phyloP scores from a whole-genome alignment of 257 asterid genomes.

The Solanum virginianum region DNA sequence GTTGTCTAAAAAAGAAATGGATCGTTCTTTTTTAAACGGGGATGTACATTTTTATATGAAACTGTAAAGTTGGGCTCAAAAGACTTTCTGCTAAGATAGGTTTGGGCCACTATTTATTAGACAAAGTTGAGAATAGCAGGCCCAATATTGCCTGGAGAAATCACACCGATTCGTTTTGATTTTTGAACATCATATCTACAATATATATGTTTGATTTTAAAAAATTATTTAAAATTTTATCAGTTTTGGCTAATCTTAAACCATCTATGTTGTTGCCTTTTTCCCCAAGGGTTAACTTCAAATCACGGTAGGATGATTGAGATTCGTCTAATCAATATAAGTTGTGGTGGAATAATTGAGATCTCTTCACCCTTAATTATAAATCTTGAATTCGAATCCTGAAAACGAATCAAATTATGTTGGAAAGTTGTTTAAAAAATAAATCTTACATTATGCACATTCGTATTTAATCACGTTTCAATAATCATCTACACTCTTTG shows the following conservation, averaged over 20 bases:
- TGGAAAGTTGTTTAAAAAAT: fast-evolving
- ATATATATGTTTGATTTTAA: too few species aligned
- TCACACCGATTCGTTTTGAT: neutral
- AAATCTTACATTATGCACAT: fast-evolving
- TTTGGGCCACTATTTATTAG: neutral
- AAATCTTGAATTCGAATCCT: fast-evolving
- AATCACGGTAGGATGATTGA: neutral
- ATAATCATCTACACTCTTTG: neutral
- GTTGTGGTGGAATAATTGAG: neutral
- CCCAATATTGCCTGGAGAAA: neutral
- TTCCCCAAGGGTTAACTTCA: neutral
- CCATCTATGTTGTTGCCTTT: neutral
- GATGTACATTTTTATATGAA: too few species aligned
- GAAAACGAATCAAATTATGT: neutral
- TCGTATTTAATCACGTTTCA: too few species aligned
- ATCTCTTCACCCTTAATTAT: neutral
- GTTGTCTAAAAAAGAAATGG: too few species aligned
- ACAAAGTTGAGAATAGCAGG: neutral
- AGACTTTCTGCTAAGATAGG: neutral
- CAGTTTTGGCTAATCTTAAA: neutral
- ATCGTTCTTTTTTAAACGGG: too few species aligned
- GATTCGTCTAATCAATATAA: neutral
- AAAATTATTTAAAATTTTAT: neutral
- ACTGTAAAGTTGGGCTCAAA: neutral
- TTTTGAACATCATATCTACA: neutral